Evolutionary conservation across 805 yeast species (phyloP).

Genomic region (Suhomyces emberorum): DNA sequence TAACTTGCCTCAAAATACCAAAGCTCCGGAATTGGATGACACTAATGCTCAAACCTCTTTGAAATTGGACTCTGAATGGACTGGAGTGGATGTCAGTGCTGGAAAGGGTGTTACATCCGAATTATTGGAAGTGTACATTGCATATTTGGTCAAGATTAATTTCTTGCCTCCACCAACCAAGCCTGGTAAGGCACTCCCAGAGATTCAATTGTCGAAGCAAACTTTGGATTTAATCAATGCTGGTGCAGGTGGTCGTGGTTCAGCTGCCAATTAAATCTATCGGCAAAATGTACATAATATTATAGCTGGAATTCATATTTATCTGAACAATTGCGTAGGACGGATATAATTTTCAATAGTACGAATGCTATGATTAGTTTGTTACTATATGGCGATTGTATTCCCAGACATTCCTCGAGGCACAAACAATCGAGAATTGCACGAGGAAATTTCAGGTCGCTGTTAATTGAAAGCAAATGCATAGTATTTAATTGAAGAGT

Average conservation of each 20-base stretch:
- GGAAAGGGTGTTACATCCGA: slow-evolving; percentile 74
- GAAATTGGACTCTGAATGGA: slow-evolving; percentile 54
- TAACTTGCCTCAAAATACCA: slow-evolving; percentile 83
- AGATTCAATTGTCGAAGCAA: slow-evolving; percentile 50
- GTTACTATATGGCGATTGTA: too few relatives aligned
- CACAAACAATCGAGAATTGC: too few relatives aligned
- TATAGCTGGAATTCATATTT: too few relatives aligned
- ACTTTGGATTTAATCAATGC: slow-evolving; percentile 52
- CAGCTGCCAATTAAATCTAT: slow-evolving; percentile 46
- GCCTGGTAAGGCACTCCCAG: slow-evolving; percentile 51
- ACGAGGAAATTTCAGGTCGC: too few relatives aligned
- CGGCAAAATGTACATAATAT: background rate
- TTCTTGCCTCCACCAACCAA: slow-evolving; percentile 65
- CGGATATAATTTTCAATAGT: too few relatives aligned
- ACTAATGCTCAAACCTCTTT: slow-evolving; percentile 72
- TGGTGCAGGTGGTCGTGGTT: slow-evolving; percentile 76
- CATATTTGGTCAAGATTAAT: slow-evolving; percentile 77
- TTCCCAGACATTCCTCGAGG: too few relatives aligned
- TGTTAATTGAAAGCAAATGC: too few relatives aligned
- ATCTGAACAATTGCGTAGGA: too few relatives aligned
- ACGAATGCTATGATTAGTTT: too few relatives aligned
- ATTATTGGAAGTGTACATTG: slow-evolving; percentile 71
- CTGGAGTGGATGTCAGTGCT: slow-evolving; percentile 61
- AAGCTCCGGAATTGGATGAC: slow-evolving; percentile 95
- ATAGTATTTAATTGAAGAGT: too few relatives aligned